phyloP scores from a whole-genome alignment of 495 filamentous ascomycete genomes.

The Tuber indicum region DNA sequence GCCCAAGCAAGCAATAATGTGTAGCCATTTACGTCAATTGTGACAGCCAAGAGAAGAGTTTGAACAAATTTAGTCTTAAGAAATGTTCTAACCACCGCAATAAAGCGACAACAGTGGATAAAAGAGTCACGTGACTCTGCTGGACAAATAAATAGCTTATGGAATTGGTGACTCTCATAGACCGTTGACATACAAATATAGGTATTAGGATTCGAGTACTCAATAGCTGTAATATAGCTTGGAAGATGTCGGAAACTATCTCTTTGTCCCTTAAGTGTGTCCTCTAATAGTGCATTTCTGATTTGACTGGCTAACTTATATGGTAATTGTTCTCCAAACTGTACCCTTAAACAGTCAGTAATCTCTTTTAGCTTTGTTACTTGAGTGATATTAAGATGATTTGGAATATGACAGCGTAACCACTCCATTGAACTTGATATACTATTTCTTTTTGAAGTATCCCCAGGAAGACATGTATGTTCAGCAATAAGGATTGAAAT shows the following conservation, averaged over 20 bases:
- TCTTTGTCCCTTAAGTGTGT: background rate
- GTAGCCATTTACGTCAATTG: constrained; percentile 16
- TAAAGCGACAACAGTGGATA: background rate
- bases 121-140: background rate
- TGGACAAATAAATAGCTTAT: too few relatives aligned
- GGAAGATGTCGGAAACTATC: constrained; percentile 14
- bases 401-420: background rate
- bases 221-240: too few relatives aligned
- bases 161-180: too few relatives aligned
- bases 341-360: too few relatives aligned
- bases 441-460: background rate
- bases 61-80: constrained; percentile 15
- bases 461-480: background rate
- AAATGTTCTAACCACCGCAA: constrained; percentile 16
- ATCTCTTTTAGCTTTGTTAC: too few relatives aligned
- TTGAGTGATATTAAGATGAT: constrained; percentile 17
- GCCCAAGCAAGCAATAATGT: constrained; percentile 18
- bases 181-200: too few relatives aligned
- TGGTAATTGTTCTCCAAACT: too few relatives aligned
- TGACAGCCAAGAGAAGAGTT: constrained; percentile 15
- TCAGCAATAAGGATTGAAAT: too few relatives aligned
- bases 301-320: too few relatives aligned
- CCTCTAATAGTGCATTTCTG: constrained; percentile 4
- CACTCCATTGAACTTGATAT: constrained; percentile 7
- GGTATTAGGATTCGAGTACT: too few relatives aligned